phyloP scores from a whole-genome alignment of 176 grass and related monocot species.

The Rhynchospora tenuis region DNA sequence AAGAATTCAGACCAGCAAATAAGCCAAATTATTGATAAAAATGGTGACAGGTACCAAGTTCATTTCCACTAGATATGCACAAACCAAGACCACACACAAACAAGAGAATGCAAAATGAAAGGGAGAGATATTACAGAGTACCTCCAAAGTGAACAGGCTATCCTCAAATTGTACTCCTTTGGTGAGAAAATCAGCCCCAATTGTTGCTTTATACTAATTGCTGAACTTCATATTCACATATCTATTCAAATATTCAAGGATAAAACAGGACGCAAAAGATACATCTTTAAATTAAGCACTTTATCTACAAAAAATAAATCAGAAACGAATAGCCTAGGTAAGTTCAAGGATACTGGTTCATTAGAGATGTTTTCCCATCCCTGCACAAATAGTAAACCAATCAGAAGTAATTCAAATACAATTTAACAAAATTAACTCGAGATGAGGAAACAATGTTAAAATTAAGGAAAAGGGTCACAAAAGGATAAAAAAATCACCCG shows the following conservation, averaged over 20 bases:
- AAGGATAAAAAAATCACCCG: background rate
- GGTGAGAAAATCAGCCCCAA: slow-evolving; percentile 96
- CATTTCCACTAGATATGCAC: background rate
- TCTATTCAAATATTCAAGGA: slow-evolving; percentile 53
- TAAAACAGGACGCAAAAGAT: slow-evolving; percentile 28
- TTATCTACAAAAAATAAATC: background rate
- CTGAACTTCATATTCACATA: slow-evolving; percentile 96
- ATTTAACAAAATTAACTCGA: slow-evolving; percentile 13
- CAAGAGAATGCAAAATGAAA: background rate
- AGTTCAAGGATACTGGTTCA: slow-evolving; percentile 94
- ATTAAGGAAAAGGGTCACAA: background rate
- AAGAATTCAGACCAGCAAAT: background rate
- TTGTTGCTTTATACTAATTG: slow-evolving; percentile 98
- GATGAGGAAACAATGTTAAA: background rate
- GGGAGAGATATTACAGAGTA: background rate
- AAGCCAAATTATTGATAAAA: background rate
- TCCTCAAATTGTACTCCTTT: slow-evolving; percentile 94
- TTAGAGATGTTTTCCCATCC: slow-evolving; percentile 95
- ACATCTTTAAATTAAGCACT: background rate
- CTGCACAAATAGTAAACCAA: slow-evolving; percentile 29
- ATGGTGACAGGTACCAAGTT: background rate
- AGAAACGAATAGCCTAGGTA: background rate
- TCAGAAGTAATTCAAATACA: slow-evolving; percentile 4
- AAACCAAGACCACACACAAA: background rate
- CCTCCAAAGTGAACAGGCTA: slow-evolving; percentile 84